phyloP scores from a whole-genome alignment of 805 yeast species.

The Metschnikowia bowlesiae region DNA sequence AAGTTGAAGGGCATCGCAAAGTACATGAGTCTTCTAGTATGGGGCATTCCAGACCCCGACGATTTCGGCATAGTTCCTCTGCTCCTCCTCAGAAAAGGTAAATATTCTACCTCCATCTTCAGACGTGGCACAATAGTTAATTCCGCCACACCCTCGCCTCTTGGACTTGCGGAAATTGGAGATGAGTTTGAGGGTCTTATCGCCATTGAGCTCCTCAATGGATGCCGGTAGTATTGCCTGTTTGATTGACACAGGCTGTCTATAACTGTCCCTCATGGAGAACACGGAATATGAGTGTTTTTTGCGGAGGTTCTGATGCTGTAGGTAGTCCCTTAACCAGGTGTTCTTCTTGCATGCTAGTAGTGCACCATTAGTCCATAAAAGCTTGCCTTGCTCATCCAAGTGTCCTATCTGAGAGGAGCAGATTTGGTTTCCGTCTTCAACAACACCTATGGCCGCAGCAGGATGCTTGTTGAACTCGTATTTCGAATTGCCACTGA shows the following conservation, averaged over 20 bases:
- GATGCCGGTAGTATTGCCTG: constrained; percentile 13
- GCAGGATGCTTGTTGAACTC: constrained; percentile 20
- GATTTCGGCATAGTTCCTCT: constrained; percentile 4
- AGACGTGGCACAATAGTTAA: constrained; percentile 13
- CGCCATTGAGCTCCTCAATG: constrained; percentile 6
- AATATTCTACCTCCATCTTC: constrained; percentile 11
- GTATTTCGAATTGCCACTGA: constrained; percentile 19
- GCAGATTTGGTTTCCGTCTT: constrained; percentile 17
- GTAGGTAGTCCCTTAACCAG: constrained; percentile 12
- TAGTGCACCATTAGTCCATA: constrained; percentile 32
- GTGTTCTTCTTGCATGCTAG: constrained; percentile 20
- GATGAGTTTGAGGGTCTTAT: background rate
- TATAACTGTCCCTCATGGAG: constrained; percentile 8
- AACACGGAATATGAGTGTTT: constrained; percentile 8
- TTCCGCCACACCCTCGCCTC: constrained; percentile 14
- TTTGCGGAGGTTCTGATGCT: constrained; percentile 7
- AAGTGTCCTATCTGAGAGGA: constrained; percentile 26
- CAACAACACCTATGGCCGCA: constrained; percentile 20
- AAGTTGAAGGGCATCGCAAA: background rate
- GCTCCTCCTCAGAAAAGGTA: constrained; percentile 5
- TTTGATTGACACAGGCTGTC: constrained; percentile 5
- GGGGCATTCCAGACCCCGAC: constrained; percentile 10
- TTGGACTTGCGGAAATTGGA: constrained; percentile 10
- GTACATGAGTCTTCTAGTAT: background rate
- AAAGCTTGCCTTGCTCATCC: constrained; percentile 13